A percentile compares a stretch with the other conserved stretches of the same genome.
Conservation (phyloP, 768 basidiomycete species). For the Candolleomyces efflorescens region DNA sequence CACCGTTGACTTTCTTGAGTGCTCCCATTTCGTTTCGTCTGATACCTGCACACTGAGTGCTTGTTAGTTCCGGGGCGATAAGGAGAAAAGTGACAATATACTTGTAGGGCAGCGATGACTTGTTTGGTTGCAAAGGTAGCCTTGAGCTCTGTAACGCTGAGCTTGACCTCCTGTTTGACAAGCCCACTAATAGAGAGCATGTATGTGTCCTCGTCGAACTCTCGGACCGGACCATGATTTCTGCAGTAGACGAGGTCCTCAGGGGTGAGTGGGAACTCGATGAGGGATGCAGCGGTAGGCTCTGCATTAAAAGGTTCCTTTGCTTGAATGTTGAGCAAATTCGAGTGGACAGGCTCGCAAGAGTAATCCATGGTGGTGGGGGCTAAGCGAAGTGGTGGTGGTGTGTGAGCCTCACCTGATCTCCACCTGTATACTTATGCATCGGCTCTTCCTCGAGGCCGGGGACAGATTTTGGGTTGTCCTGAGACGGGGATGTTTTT, state of each 20-base stretch:
- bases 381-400: constrained; percentile 7
- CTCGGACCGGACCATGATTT: constrained; percentile 61
- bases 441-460: background rate
- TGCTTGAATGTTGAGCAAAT: constrained; percentile 40
- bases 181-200: constrained; percentile 33
- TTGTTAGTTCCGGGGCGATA: background rate
- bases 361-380: constrained; percentile 37
- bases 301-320: constrained; percentile 68
- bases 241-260: constrained; percentile 64
- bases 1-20: constrained; percentile 53
- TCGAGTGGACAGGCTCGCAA: constrained; percentile 46
- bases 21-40: constrained; percentile 60
- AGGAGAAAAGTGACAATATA: constrained; percentile 18
- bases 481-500: constrained; percentile 1
- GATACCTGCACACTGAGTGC: constrained; percentile 57
- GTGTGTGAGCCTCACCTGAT: constrained; percentile 2
- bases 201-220: constrained; percentile 45
- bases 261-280: constrained; percentile 59
- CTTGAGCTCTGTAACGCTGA: constrained; percentile 38
- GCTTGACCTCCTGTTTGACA: constrained; percentile 24
- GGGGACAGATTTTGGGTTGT: no score
- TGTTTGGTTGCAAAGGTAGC: constrained; percentile 33
- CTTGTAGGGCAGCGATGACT: constrained; percentile 56
- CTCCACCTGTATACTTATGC: background rate
- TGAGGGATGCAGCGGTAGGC: constrained; percentile 48